These are phyloP conservation scores for Metschnikowia vanudenii DNA, from an alignment of 805 yeast genomes.

Conservation along the genomic window DNA sequence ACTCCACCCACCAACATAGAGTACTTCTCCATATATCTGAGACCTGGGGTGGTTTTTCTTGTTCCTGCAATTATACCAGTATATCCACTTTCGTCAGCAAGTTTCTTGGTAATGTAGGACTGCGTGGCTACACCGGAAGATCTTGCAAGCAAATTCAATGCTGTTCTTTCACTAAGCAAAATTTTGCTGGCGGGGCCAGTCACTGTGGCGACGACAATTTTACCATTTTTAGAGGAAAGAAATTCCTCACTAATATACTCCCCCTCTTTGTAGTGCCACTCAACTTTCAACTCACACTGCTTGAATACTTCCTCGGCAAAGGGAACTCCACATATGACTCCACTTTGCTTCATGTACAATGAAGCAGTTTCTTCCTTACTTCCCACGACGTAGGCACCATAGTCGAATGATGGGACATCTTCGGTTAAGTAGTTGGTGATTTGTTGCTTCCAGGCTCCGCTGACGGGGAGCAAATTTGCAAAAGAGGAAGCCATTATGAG, in stretches of 20 bases:
- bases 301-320: conserved; percentile 81
- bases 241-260: conserved; percentile 38
- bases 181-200: conserved; percentile 77
- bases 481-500: conserved; percentile 24
- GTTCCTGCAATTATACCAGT: conserved; percentile 91
- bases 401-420: conserved; percentile 91
- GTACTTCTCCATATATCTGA: conserved; percentile 83
- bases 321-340: conserved; percentile 82
- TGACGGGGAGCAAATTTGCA: conserved; percentile 64
- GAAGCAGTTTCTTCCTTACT: conserved; percentile 66
- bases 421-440: conserved; percentile 76
- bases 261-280: conserved; percentile 80
- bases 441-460: conserved; percentile 79
- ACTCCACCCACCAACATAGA: conserved; percentile 95
- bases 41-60: conserved; percentile 95
- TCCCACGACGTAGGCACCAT: conserved; percentile 96
- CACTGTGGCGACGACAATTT: conserved; percentile 71
- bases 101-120: conserved; percentile 51
- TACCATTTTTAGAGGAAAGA: conserved; percentile 50
- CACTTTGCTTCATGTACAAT: conserved; percentile 75
- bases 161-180: conserved; percentile 80
- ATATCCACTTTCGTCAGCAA: conserved; percentile 70
- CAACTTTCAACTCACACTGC: conserved; percentile 68
- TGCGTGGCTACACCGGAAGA: conserved; percentile 86
- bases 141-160: conserved; percentile 78